Evolutionary conservation across 2,329 filamentous ascomycete genomes (phyloP).

Genomic region (Colletotrichum costaricense): DNA sequence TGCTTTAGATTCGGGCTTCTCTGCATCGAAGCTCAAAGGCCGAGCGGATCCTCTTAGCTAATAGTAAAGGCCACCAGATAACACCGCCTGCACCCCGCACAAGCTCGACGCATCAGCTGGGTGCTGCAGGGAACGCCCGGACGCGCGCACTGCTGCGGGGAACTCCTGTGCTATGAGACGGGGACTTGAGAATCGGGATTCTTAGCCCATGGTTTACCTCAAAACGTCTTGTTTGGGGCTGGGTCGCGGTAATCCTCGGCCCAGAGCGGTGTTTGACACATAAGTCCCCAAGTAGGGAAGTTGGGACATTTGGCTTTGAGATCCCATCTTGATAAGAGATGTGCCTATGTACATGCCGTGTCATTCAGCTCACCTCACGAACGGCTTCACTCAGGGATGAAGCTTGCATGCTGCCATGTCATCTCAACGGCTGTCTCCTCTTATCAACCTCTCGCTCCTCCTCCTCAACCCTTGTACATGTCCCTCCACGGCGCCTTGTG

Average conservation of each 20-base stretch:
- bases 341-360: neutral
- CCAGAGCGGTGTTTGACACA: neutral
- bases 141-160: conserved; percentile 24
- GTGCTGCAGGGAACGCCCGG: conserved; percentile 19
- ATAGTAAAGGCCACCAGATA: conserved; percentile 7
- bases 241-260: conserved; percentile 14
- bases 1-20: neutral
- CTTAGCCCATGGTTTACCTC: too few species aligned
- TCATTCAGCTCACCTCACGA: neutral
- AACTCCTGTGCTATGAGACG: neutral
- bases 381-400: neutral
- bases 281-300: too few species aligned
- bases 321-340: neutral
- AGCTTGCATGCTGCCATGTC: neutral
- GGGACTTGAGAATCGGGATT: too few species aligned
- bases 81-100: conserved; percentile 30
- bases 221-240: neutral
- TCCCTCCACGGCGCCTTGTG: neutral
- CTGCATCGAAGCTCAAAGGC: neutral
- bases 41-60: conserved; percentile 30
- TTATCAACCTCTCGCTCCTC: neutral
- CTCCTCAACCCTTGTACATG: neutral
- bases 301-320: neutral
- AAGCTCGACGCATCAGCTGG: conserved; percentile 3
- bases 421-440: neutral